A percentile compares a stretch with the other conserved stretches of the same genome.
Conservation (phyloP, 352 stramenopile species). For the Globisporangium nodosum region DNA sequence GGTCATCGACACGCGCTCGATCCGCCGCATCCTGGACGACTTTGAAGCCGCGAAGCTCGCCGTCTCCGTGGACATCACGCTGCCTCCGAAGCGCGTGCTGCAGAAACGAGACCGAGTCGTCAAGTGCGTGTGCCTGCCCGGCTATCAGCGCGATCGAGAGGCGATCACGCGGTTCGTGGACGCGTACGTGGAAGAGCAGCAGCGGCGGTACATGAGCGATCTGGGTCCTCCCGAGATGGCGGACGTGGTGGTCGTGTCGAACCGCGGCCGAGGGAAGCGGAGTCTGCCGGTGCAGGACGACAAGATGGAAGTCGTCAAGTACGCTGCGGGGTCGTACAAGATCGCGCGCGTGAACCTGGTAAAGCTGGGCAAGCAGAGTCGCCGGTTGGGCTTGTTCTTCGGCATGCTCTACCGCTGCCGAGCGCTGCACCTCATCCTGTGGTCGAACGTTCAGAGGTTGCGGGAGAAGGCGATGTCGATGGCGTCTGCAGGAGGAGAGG, state of each 20-base stretch:
- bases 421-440: conserved; percentile 61
- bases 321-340: conserved; percentile 60
- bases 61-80: conserved; percentile 56
- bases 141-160: conserved; percentile 39
- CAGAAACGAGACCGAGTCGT: conserved; percentile 58
- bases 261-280: conserved; percentile 19
- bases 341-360: conserved; percentile 45
- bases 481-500: not conserved
- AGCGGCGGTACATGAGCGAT: conserved; percentile 56
- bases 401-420: conserved; percentile 66
- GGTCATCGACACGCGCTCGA: conserved; percentile 60
- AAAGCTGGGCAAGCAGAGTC: conserved; percentile 62
- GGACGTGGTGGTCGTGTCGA: conserved; percentile 59
- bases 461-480: conserved; percentile 4
- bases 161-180: conserved; percentile 56
- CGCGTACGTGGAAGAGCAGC: conserved; percentile 54
- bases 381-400: conserved; percentile 68
- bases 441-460: conserved; percentile 35
- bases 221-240: conserved; percentile 39
- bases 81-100: conserved; percentile 60
- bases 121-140: conserved; percentile 62
- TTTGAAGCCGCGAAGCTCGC: conserved; percentile 41
- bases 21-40: conserved; percentile 61
- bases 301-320: conserved; percentile 58
- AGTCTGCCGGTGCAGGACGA: conserved; percentile 19